Conservation (phyloP, 305 asterid genomes). For the Solanum hybrid region DNA sequence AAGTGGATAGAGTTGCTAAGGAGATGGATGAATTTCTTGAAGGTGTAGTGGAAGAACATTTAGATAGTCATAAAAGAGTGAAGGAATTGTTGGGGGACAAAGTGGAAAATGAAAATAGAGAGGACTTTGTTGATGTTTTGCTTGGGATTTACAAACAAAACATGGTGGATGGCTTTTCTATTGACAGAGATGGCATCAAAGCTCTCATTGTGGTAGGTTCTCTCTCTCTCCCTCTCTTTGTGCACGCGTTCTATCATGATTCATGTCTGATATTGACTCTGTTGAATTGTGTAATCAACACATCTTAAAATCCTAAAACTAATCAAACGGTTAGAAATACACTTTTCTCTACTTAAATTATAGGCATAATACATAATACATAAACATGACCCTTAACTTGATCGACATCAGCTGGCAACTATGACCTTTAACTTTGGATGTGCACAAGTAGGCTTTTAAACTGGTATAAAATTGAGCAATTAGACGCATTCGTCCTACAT, state of each 20-base stretch:
- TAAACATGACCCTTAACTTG: too few species aligned
- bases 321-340: background rate
- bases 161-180: constrained; percentile 9
- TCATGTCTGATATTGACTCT: background rate
- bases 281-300: background rate
- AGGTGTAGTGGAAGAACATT: constrained; percentile 9
- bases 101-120: background rate
- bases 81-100: background rate
- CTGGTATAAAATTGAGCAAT: too few species aligned
- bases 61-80: background rate
- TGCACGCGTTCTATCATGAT: too few species aligned
- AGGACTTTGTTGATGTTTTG: constrained; percentile 42
- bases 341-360: background rate
- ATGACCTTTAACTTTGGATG: too few species aligned
- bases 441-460: too few species aligned
- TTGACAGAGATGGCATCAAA: constrained; percentile 38
- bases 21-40: constrained; percentile 14
- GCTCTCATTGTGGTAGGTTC: constrained; percentile 34
- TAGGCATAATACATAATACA: too few species aligned
- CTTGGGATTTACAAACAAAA: constrained; percentile 25
- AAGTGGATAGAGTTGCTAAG: constrained; percentile 5
- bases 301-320: background rate
- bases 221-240: background rate
- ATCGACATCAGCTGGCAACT: too few species aligned
- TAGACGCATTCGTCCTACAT: too few species aligned